Percentiles rank a stretch among this genome's conserved stretches.
Conservation (phyloP, 176 grass and related monocot species). For the Pontederia paniculata region DNA sequence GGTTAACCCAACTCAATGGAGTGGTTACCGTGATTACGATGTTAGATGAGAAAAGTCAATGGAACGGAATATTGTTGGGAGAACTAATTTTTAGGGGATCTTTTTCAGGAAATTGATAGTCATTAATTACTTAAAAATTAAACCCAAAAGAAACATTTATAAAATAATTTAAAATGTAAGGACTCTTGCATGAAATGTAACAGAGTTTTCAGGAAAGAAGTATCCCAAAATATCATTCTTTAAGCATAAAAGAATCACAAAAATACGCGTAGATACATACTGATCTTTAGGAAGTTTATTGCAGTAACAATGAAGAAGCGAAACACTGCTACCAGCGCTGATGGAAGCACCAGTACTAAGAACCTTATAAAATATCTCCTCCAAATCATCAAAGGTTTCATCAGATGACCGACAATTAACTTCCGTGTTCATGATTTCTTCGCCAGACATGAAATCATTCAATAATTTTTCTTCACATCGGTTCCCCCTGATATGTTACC, state of each 20-base stretch:
- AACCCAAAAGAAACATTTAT: too few species aligned
- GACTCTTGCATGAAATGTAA: too few species aligned
- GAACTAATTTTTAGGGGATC: too few species aligned
- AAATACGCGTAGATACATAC: slow-evolving; percentile 37
- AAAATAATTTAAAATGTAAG: too few species aligned
- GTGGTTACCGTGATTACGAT: too few species aligned
- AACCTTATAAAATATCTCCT: slow-evolving; percentile 64
- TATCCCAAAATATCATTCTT: background rate
- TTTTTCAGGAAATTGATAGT: too few species aligned
- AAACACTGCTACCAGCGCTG: slow-evolving; percentile 73
- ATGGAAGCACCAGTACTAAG: slow-evolving; percentile 70
- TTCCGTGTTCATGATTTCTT: slow-evolving; percentile 77
- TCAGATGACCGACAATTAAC: slow-evolving; percentile 53
- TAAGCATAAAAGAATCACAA: slow-evolving; percentile 14
- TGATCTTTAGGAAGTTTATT: slow-evolving; percentile 76
- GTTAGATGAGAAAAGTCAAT: too few species aligned
- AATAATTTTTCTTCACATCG: slow-evolving; percentile 57
- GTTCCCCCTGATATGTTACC: slow-evolving; percentile 52
- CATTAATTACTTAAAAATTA: too few species aligned
- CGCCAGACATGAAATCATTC: slow-evolving; percentile 52
- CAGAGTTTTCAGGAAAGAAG: background rate
- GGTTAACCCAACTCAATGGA: too few species aligned
- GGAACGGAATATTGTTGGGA: too few species aligned
- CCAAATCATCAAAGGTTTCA: slow-evolving; percentile 63
- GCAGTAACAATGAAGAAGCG: slow-evolving; percentile 74